phyloP scores from a whole-genome alignment of 2,329 filamentous ascomycete genomes.

The Aspergillus vadensis region DNA sequence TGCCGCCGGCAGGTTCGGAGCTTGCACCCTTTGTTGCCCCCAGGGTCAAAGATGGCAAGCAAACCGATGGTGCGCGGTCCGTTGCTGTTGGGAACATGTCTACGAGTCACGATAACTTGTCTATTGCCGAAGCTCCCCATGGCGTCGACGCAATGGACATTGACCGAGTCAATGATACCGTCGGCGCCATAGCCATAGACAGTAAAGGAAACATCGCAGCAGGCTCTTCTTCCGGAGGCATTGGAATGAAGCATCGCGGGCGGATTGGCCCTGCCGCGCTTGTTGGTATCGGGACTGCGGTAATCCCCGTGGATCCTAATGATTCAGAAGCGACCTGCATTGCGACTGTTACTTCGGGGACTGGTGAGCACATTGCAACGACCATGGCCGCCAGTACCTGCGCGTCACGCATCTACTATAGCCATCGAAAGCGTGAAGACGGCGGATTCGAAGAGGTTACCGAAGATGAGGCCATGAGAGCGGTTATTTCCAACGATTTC shows the following conservation, averaged over 20 bases:
- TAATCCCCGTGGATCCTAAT: conserved; percentile 73
- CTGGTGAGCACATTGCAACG: conserved; percentile 96
- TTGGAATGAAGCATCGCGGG: conserved; percentile 96
- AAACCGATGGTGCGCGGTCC: conserved; percentile 10
- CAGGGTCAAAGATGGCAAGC: conserved; percentile 5
- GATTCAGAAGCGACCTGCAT: conserved; percentile 72
- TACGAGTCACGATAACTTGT: neutral
- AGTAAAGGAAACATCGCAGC: conserved; percentile 83
- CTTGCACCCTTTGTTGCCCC: neutral
- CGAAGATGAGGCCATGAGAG: conserved; percentile 76
- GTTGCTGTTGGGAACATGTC: neutral
- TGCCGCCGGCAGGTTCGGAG: neutral
- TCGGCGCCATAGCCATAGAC: conserved; percentile 93
- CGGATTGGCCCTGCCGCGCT: conserved; percentile 90
- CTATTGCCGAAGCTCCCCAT: neutral
- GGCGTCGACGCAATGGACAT: conserved; percentile 24
- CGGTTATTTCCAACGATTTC: conserved; percentile 85
- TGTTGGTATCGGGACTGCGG: conserved; percentile 85
- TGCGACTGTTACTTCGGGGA: conserved; percentile 87
- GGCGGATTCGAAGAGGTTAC: conserved; percentile 67
- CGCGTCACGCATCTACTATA: conserved; percentile 79
- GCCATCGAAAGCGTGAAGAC: conserved; percentile 59
- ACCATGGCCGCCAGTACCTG: conserved; percentile 87
- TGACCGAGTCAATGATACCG: conserved; percentile 84
- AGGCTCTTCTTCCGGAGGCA: conserved; percentile 93